Evolutionary conservation across 2,329 filamentous ascomycete genomes (phyloP).

Genomic region (Fusarium sp.): DNA sequence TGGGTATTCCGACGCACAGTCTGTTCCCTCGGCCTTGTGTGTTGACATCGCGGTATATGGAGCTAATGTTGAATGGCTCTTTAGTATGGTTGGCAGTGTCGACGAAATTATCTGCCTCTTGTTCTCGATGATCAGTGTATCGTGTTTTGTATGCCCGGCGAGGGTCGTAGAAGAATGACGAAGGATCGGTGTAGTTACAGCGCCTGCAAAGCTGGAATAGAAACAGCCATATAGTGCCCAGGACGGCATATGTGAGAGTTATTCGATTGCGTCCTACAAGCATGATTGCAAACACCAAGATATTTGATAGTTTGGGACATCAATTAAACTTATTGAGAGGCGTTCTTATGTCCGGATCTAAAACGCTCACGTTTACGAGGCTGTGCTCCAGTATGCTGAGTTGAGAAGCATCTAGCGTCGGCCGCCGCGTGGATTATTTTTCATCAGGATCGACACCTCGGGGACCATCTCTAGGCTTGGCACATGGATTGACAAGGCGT

Average conservation of each 20-base stretch:
- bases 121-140: slow-evolving; percentile 41
- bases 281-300: not conserved
- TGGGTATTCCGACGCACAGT: slow-evolving; percentile 47
- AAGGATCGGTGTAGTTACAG: slow-evolving; percentile 41
- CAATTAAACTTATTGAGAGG: not conserved
- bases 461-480: not conserved
- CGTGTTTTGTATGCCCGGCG: slow-evolving; percentile 38
- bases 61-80: not conserved
- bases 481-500: not conserved
- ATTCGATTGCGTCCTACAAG: not conserved
- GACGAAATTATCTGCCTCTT: slow-evolving; percentile 41
- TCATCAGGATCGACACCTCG: not conserved
- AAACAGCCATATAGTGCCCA: slow-evolving; percentile 30
- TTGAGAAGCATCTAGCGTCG: slow-evolving; percentile 1
- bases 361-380: not conserved
- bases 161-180: slow-evolving; percentile 44
- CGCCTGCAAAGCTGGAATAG: slow-evolving; percentile 39
- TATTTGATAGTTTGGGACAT: no score
- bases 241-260: not conserved
- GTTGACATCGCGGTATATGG: not conserved
- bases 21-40: not conserved
- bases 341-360: not conserved
- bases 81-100: not conserved
- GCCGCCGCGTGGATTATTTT: slow-evolving; percentile 1
- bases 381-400: not conserved